phyloP scores from a whole-genome alignment of 1,284 basidiomycete genomes.

The Cryptococcus sp. region DNA sequence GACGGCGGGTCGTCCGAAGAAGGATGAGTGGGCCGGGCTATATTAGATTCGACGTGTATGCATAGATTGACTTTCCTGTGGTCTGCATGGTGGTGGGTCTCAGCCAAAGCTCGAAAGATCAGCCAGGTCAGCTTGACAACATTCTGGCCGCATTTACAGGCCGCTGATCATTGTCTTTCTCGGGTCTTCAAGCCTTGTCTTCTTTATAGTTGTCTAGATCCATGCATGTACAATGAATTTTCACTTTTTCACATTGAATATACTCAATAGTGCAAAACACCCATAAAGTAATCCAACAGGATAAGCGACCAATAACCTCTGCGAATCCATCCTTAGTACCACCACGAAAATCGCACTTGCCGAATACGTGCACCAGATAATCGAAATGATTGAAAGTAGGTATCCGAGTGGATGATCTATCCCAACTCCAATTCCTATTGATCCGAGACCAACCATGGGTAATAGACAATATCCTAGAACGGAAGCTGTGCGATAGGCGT shows the following conservation, averaged over 20 bases:
- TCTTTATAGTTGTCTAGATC: no score
- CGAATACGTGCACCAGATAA: constrained; percentile 92
- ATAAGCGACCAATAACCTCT: constrained; percentile 87
- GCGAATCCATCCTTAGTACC: constrained; percentile 87
- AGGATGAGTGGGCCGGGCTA: constrained; percentile 45
- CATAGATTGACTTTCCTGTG: neutral
- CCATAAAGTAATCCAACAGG: constrained; percentile 87
- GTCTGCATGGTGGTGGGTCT: no score
- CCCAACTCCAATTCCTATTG: constrained; percentile 78
- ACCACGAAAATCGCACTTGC: constrained; percentile 91
- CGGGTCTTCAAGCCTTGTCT: no score
- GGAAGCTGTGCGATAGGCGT: constrained; percentile 91
- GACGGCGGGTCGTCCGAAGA: constrained; percentile 11
- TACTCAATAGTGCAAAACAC: constrained; percentile 80
- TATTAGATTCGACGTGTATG: constrained; percentile 11
- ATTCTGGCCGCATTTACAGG: no score
- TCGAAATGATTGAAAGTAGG: constrained; percentile 69
- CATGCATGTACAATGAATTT: neutral
- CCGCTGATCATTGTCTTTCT: no score
- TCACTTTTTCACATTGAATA: constrained; percentile 45
- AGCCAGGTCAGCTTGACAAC: no score
- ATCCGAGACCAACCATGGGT: constrained; percentile 93
- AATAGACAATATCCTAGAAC: constrained; percentile 96
- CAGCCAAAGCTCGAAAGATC: no score
- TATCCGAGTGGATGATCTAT: constrained; percentile 83